A percentile compares a stretch with the other conserved stretches of the same genome.
Evolutionary conservation across 2,329 filamentous ascomycete species (phyloP).

Genomic region (Phialophora expanda): DNA sequence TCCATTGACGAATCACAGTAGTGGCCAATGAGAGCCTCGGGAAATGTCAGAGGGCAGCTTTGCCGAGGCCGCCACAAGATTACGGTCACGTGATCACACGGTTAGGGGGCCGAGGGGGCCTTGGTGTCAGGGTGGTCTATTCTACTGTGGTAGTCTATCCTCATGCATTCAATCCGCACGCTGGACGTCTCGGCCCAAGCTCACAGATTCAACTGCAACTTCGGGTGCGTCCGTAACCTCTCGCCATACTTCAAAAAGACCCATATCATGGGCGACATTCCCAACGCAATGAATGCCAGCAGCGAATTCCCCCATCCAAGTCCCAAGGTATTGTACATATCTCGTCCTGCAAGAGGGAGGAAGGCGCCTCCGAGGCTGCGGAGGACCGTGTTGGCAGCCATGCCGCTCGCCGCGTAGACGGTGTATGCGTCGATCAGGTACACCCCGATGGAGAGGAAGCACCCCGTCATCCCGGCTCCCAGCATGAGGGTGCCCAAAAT

Average conservation of each 20-base stretch:
- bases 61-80: not conserved
- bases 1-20: conserved; percentile 4
- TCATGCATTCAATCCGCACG: not conserved
- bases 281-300: conserved; percentile 62
- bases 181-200: not conserved
- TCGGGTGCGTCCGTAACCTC: conserved; percentile 43
- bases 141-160: not conserved
- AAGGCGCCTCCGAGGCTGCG: conserved; percentile 63
- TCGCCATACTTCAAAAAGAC: conserved; percentile 47
- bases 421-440: conserved; percentile 46
- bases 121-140: no score
- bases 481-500: conserved; percentile 64
- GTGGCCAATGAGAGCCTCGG: not conserved
- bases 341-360: conserved; percentile 65
- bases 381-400: conserved; percentile 62
- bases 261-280: conserved; percentile 51
- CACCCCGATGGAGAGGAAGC: conserved; percentile 48
- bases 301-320: conserved; percentile 60
- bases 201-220: conserved; percentile 41
- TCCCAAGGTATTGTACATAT: conserved; percentile 55
- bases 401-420: conserved; percentile 55
- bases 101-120: no score
- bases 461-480: conserved; percentile 60
- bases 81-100: not conserved
- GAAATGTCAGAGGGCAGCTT: not conserved